Base-by-base conservation (phyloP, 2,329 filamentous ascomycete genomes). In the Talaromyces sp. region DNA sequence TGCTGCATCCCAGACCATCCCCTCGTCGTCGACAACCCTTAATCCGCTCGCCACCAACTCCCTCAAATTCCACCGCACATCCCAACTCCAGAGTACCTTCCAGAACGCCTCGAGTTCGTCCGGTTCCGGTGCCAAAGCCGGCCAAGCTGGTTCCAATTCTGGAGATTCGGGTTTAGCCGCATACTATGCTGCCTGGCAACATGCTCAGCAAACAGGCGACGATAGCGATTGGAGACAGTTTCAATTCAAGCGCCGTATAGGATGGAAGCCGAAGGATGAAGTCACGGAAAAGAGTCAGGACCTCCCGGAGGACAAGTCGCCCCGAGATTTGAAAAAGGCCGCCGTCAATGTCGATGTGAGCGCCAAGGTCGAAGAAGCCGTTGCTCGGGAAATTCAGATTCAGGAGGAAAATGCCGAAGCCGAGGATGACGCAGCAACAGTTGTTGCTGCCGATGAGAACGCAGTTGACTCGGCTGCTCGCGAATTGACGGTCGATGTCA, bases 191-290 rank as follows among this genome's bases (percentile, higher is more conserved):
- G 91, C 92, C 63, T 91, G 95, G 82, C 92, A 94, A 78, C 90
- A 91, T 76, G 86, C 89, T 69, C 88, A 94, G 76, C 84, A 84
- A 66, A 83, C 85, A 59, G 89, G 84, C 43, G 80, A 88, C 58
- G 90, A 92, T 60, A 88, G 90, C 70, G 93, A 97, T 76, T 97
- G 92, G 92, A 89, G 89, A 51, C 92, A 97, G 76, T 96, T 93
- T 73, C 91, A 97, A 77, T 93, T 96, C 76, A 90, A 90, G 64
- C 90, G 92, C 78, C 86, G 89, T 69, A 92, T 97, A 72, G 93
- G 95, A 75, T 97, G 93, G 92, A 93, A 95, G 82, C 84, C 78
- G 3, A 76, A 79, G 25, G 76, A 77, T 54, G 79, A 81, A 2
- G 79, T 81, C 59, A 73, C 75, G 17, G 71, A 69, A 17, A 68